Base-by-base conservation (phyloP, 441 rosid genomes). In the Brassica hybrid region DNA sequence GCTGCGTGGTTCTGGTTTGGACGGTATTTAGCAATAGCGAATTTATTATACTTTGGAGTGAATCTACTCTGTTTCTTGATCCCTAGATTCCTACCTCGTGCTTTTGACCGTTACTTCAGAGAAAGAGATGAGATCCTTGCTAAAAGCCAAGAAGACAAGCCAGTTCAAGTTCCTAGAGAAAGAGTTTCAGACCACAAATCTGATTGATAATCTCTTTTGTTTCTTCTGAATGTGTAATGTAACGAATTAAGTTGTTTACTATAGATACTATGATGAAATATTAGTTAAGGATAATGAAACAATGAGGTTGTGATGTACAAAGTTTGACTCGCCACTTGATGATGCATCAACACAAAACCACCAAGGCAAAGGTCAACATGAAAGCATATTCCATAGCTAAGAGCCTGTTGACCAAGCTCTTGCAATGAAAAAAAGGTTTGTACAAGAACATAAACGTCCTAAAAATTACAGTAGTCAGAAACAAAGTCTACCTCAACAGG, bases 1-100 rank as follows among this genome's bases (percentile, higher is more conserved):
- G 27, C 76, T 18, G 88, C 83, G 0, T 91, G 97, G 99, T 85
- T 72, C 80, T 90, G 97, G 99, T 93, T 91, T 58, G 98, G 98
- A 71, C 88, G 92, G 77, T 68, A 79, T 25, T 75, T 93, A 21
- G 84, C 97, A 0, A 77, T 77, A 13, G 87, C 89, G 1, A 95
- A 95, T 52, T 68, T 89, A 1, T 25, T 36, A 3, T 95, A 95
- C 72, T 93, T 89, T 76, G 89, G 97, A 0, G 80, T 79, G 69
- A 93, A 93, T 77, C 84, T 93, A 16, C 84, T 90, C 2, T 81
- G 85, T 64, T 90, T 95, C 81, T 78, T 93, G 89, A 89, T 95
- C 61, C 99, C 98, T 4, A 80, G 80, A 21, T 91, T 91, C 78
- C 87, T 95, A 10, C 99, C 99, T 38, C 86, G 87, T 1, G 93